Evolutionary conservation across 371 early-diverging fungal species (phyloP).

Genomic region (Haplosporangium sp.): DNA sequence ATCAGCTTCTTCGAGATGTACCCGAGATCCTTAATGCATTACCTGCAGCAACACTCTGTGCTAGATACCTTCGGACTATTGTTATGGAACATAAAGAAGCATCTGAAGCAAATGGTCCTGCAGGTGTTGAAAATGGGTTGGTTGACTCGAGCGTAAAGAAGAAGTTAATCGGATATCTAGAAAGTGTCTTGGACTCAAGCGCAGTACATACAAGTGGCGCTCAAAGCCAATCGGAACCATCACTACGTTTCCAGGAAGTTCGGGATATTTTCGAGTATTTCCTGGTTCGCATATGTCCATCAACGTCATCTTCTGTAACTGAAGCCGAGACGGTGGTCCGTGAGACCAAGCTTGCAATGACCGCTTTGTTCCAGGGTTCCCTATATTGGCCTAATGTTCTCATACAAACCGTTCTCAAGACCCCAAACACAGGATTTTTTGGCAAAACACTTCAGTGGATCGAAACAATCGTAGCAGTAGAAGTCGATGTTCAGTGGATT

Average conservation of each 20-base stretch:
- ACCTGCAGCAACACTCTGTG: constrained; percentile 50
- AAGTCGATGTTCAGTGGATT: constrained; percentile 33
- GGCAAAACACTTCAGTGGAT: constrained; percentile 39
- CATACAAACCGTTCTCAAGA: constrained; percentile 24
- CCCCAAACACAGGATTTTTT: constrained; percentile 33
- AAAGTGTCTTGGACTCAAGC: constrained; percentile 30
- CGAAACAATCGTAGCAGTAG: constrained; percentile 17
- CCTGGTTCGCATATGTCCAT: constrained; percentile 31
- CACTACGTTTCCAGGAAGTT: constrained; percentile 37
- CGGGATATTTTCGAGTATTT: constrained; percentile 53
- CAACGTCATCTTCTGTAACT: neutral
- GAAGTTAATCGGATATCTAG: constrained; percentile 43
- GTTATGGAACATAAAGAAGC: constrained; percentile 7
- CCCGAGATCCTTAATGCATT: constrained; percentile 50
- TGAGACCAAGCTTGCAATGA: constrained; percentile 43
- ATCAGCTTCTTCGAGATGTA: constrained; percentile 47
- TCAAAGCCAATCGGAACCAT: constrained; percentile 4
- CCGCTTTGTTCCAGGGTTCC: constrained; percentile 30
- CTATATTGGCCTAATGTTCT: constrained; percentile 40
- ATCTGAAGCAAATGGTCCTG: neutral
- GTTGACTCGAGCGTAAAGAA: constrained; percentile 35
- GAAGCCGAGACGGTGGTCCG: constrained; percentile 3
- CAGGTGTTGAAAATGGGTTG: constrained; percentile 3
- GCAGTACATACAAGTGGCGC: neutral
- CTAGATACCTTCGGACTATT: constrained; percentile 43